Conservation (phyloP, 2,329 filamentous ascomycete species). For the Fusarium sp. region DNA sequence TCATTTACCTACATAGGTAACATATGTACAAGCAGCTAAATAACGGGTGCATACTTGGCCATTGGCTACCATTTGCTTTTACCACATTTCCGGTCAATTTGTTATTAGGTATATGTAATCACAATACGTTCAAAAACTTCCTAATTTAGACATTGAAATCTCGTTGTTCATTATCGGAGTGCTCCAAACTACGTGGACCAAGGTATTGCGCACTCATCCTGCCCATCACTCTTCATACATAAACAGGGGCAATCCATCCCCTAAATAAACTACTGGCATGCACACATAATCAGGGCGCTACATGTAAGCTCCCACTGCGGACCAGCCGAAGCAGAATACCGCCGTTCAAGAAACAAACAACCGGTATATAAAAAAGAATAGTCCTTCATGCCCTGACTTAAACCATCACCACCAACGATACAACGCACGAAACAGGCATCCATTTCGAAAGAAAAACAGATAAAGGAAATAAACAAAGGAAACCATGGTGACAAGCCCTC, state of each 20-base stretch:
- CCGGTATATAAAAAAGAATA: constrained; percentile 49
- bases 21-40: not conserved
- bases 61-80: not conserved
- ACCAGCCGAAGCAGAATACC: constrained; percentile 53
- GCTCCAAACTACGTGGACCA: constrained; percentile 27
- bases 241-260: constrained; percentile 24
- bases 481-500: constrained; percentile 42
- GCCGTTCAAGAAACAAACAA: constrained; percentile 41
- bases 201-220: constrained; percentile 30
- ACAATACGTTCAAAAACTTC: not conserved
- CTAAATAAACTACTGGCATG: constrained; percentile 35
- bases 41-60: not conserved
- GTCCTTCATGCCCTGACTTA: constrained; percentile 24
- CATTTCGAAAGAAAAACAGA: constrained; percentile 39
- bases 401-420: constrained; percentile 33
- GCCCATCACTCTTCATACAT: constrained; percentile 39
- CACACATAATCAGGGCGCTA: constrained; percentile 41
- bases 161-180: constrained; percentile 40
- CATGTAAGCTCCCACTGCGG: constrained; percentile 48
- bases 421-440: constrained; percentile 41
- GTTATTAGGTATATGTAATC: not conserved
- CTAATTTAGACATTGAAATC: constrained; percentile 29
- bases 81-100: not conserved
- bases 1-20: not conserved
- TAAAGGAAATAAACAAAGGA: constrained; percentile 39